Conservation (phyloP, 148 eudicot species). For the Heliosperma pusillum region DNA sequence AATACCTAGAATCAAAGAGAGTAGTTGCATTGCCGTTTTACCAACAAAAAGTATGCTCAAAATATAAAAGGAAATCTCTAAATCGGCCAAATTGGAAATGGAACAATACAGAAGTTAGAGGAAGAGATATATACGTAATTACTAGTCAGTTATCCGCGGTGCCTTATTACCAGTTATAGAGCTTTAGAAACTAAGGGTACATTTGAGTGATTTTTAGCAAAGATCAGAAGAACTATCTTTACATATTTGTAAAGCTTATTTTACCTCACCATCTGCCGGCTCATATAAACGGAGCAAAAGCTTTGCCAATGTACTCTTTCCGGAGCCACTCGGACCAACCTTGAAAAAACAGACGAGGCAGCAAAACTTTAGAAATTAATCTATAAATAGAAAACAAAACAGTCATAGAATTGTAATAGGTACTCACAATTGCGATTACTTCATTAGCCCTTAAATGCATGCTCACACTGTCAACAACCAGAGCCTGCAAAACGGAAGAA, state of each 20-base stretch:
- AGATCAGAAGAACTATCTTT: no score
- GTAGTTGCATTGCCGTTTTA: no score
- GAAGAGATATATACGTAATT: background rate
- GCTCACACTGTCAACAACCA: conserved; percentile 45
- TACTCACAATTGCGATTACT: conserved; percentile 55
- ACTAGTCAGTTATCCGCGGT: background rate
- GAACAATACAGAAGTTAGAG: no score
- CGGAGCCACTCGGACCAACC: conserved; percentile 59
- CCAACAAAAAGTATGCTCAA: no score
- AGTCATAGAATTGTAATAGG: conserved; percentile 5
- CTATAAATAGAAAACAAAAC: background rate
- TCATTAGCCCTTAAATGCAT: conserved; percentile 44
- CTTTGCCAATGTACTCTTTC: conserved; percentile 54
- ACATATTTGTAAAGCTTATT: background rate
- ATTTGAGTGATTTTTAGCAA: no score
- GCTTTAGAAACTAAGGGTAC: no score
- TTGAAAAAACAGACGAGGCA: conserved; percentile 15
- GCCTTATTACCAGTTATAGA: background rate
- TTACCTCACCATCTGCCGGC: conserved; percentile 48
- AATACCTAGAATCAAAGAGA: background rate
- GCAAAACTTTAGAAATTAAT: background rate
- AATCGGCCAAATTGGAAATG: no score
- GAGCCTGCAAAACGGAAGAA: conserved; percentile 40
- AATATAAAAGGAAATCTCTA: no score
- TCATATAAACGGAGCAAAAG: conserved; percentile 53